These are phyloP conservation scores for Phytophthora aleatoria DNA, from an alignment of 352 stramenopile genomes.

Conservation along the genomic window DNA sequence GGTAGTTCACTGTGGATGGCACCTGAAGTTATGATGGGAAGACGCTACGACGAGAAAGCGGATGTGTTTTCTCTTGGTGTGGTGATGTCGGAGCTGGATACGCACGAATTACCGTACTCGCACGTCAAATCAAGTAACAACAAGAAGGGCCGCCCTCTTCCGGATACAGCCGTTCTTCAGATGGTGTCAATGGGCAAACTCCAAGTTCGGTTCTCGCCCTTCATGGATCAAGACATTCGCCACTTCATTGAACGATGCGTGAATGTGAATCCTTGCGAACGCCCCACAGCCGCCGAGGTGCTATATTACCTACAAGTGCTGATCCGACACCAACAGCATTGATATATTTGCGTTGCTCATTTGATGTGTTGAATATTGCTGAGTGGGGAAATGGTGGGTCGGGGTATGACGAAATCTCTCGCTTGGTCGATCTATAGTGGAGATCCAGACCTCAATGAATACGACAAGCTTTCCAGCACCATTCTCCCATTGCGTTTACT, in stretches of 20 bases:
- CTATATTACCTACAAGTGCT: not conserved
- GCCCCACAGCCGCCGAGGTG: not conserved
- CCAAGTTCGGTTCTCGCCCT: constrained; percentile 23
- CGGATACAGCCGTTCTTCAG: constrained; percentile 37
- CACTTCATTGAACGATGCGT: not conserved
- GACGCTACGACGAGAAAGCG: constrained; percentile 42
- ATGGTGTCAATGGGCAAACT: constrained; percentile 35
- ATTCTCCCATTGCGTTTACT: too few relatives aligned
- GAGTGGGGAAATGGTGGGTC: too few relatives aligned
- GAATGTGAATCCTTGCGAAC: not conserved
- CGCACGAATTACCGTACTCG: constrained; percentile 36
- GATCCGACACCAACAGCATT: not conserved
- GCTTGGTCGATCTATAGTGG: too few relatives aligned
- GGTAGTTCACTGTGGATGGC: constrained; percentile 27
- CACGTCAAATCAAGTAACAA: constrained; percentile 25
- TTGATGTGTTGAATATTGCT: too few relatives aligned
- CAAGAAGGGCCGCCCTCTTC: constrained; percentile 9
- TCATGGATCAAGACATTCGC: not conserved
- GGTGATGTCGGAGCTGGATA: constrained; percentile 38
- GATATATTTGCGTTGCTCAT: too few relatives aligned
- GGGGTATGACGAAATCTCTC: too few relatives aligned
- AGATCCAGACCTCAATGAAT: too few relatives aligned
- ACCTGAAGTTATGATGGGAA: constrained; percentile 43
- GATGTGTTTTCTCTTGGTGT: constrained; percentile 49
- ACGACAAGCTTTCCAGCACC: too few relatives aligned